These are phyloP conservation scores for Cutaneotrichosporon dermatis DNA, from an alignment of 1,284 basidiomycete genomes.

Conservation along the genomic window DNA sequence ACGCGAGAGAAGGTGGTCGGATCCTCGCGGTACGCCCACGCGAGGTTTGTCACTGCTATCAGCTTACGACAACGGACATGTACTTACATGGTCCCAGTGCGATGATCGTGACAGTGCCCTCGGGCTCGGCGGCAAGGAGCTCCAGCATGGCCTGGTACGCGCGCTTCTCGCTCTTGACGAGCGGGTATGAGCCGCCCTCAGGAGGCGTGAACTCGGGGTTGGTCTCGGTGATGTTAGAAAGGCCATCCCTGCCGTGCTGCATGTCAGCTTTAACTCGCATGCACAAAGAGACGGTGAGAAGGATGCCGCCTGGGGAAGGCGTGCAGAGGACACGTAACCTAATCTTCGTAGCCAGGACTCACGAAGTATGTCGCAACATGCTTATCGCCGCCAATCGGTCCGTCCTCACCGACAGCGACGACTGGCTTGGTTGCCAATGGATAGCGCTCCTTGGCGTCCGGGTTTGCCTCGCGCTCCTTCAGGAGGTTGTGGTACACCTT, in stretches of 20 bases:
- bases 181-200: neutral
- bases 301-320: neutral
- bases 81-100: conserved; percentile 69
- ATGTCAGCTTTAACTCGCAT: neutral
- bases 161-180: neutral
- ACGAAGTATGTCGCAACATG: conserved; percentile 81
- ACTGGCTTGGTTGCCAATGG: conserved; percentile 62
- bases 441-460: conserved; percentile 59
- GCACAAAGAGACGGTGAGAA: neutral
- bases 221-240: conserved; percentile 64
- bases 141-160: conserved; percentile 65
- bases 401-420: conserved; percentile 62
- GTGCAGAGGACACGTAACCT: neutral
- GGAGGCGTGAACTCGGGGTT: conserved; percentile 67
- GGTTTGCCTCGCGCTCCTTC: conserved; percentile 60
- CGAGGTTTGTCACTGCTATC: conserved; percentile 70
- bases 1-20: conserved; percentile 57
- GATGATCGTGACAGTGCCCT: conserved; percentile 71
- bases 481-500: conserved; percentile 71
- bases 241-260: conserved; percentile 66
- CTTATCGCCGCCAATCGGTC: conserved; percentile 69
- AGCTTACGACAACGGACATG: neutral
- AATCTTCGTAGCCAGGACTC: conserved; percentile 18
- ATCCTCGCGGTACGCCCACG: conserved; percentile 61
- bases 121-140: conserved; percentile 59